phyloP scores from a whole-genome alignment of 345 rosid species.

The Euphorbia lathyris region DNA sequence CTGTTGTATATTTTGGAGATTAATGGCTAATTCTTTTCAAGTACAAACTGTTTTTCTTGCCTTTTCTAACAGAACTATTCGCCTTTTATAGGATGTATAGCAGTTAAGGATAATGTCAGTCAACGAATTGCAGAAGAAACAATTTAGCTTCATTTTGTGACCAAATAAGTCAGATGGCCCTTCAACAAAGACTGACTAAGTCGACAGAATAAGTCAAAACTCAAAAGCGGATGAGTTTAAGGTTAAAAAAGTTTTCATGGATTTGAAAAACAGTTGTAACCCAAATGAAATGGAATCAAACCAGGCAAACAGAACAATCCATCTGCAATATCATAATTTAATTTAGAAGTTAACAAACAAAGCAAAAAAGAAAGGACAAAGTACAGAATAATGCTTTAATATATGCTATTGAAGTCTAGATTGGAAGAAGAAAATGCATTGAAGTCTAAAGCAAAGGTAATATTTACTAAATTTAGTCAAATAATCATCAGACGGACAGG shows the following conservation, averaged over 20 bases:
- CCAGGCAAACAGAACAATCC: background rate
- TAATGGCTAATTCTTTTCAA: background rate
- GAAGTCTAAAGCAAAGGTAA: too few species aligned
- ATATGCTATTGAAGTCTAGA: background rate
- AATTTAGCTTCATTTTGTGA: background rate
- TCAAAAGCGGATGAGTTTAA: background rate
- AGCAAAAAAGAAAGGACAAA: background rate
- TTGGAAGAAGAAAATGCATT: too few species aligned
- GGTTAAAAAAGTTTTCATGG: background rate
- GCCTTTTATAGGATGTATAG: background rate
- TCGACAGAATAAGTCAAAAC: background rate
- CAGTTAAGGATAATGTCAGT: background rate
- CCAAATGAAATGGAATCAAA: too few species aligned
- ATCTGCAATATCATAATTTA: background rate
- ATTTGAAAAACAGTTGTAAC: background rate
- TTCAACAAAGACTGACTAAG: background rate
- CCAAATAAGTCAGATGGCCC: background rate
- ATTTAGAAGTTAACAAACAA: background rate
- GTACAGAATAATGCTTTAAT: background rate
- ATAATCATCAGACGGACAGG: background rate
- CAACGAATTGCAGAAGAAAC: background rate
- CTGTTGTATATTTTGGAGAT: background rate
- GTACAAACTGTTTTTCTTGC: background rate
- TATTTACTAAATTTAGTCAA: background rate
- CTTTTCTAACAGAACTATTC: background rate